phyloP scores from a whole-genome alignment of 495 filamentous ascomycete genomes.

The Annulohypoxylon moriforme region DNA sequence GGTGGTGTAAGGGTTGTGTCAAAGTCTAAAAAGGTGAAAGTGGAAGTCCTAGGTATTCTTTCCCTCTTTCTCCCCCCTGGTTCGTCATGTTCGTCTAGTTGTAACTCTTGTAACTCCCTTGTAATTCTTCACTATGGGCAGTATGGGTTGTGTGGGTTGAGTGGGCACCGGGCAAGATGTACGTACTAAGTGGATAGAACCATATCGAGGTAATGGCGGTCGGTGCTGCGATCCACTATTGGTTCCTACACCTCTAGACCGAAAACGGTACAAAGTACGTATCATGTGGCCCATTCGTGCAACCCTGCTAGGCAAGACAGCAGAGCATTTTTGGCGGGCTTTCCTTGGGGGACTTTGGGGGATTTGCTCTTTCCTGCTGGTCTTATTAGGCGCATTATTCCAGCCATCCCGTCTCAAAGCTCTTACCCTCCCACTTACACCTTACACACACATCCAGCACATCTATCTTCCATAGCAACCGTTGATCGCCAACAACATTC shows the following conservation, averaged over 20 bases:
- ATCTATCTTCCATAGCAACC: conserved; percentile 40
- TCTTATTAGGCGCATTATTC: conserved; percentile 53
- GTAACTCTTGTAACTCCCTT: conserved; percentile 30
- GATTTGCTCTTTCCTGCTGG: conserved; percentile 32
- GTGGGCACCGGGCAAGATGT: too few relatives aligned
- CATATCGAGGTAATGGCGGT: conserved; percentile 6
- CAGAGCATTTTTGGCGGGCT: conserved; percentile 16
- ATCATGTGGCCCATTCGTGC: conserved; percentile 44
- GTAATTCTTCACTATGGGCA: conserved; percentile 1
- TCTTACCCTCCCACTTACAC: conserved; percentile 41
- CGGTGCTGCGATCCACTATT: conserved; percentile 29
- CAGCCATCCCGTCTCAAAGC: conserved; percentile 42
- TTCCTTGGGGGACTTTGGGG: conserved; percentile 23
- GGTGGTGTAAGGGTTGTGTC: conserved; percentile 43
- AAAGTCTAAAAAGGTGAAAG: conserved; percentile 30
- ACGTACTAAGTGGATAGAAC: too few relatives aligned
- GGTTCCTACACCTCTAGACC: conserved; percentile 37
- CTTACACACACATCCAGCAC: conserved; percentile 27
- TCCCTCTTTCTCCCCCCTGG: conserved; percentile 21
- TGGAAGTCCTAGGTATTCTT: conserved; percentile 2
- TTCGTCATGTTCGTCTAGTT: conserved; percentile 13
- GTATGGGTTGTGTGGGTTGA: too few relatives aligned
- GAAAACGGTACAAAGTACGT: conserved; percentile 32
- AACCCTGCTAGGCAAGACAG: conserved; percentile 32
- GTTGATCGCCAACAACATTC: conserved; percentile 27